Conservation (phyloP, 306 rosid species). For the Acacia crassicarpa region DNA sequence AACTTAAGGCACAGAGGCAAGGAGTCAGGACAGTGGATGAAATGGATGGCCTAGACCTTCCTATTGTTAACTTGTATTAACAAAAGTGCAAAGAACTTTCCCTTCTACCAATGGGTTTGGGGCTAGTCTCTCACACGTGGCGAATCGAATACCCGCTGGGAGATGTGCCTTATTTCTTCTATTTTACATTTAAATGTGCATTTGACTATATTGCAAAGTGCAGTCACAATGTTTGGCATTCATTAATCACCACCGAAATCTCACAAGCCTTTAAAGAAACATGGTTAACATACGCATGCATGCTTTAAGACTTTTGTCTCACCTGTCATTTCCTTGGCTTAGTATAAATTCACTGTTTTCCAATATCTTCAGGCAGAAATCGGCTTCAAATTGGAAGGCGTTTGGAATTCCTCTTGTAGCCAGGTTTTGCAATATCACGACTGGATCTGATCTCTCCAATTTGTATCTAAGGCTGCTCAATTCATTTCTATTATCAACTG, state of each 20-base stretch:
- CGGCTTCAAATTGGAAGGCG: slow-evolving; percentile 64
- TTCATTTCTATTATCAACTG: slow-evolving; percentile 57
- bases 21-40: not conserved
- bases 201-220: not conserved
- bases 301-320: slow-evolving; percentile 15
- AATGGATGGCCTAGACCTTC: not conserved
- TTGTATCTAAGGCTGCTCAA: slow-evolving; percentile 63
- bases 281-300: slow-evolving; percentile 2
- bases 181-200: not conserved
- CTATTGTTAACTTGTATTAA: not conserved
- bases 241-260: not conserved
- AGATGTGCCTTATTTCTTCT: not conserved
- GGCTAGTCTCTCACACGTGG: no score
- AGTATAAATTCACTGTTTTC: slow-evolving; percentile 30
- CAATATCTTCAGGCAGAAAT: slow-evolving; percentile 66
- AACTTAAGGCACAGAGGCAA: not conserved
- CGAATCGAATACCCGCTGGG: no score
- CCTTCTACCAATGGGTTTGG: not conserved
- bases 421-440: slow-evolving; percentile 46
- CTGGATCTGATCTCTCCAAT: slow-evolving; percentile 70
- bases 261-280: not conserved
- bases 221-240: not conserved
- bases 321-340: slow-evolving; percentile 29
- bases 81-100: not conserved
- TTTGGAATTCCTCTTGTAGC: slow-evolving; percentile 90